Base-by-base conservation (phyloP, 768 basidiomycete species). In the Phanerochaete carnosa region DNA sequence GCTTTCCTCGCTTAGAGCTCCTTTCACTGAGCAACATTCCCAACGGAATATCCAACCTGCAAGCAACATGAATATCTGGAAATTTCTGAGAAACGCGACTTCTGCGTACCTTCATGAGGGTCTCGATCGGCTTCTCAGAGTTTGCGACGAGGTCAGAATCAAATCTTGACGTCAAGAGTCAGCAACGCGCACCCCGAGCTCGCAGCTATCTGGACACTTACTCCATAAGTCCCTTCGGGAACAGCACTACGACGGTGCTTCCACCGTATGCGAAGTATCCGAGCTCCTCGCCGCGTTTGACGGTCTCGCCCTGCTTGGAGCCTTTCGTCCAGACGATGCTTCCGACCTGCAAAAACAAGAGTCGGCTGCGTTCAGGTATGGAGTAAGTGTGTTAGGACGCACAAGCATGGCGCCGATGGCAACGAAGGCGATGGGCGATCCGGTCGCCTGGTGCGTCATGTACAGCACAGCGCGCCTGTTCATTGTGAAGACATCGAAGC, bases 321-420 rank as follows among this genome's bases (percentile, higher is more conserved):
- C 79, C 80, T 19, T 68, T 75, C 0, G 89, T 89, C 86, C 87
- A 90, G 1, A 57, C 74, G 66, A 94, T 88, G 55, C 83, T 84
- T 0, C 89, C 92, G 0, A 93, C 69, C 68, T 69, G 30, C 26
- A 12, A 15, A 23, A 9, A 35, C 8, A 35, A 35, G 15, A 35
- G 33, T 7, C 33, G 15, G 33, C 15, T 15, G 7, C 33, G 33
- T 35, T 29, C 12, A 13, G 30, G 45, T n/a, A 46, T 8, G 16
- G 16, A 35, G 15, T 15, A 35, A 7, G 7, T 9, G 45, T 43
- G 30, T 32, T 28, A 22, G 32, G 29, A 65, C 66, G 33, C 45
- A 70, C 92, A 35, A 94, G 83, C 74, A 94, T 80, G 8, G 92
- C 92, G 2, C 92, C 92, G 60, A 94, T 79, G 9, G 90, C 88